Evolutionary conservation across 1,284 basidiomycete species (phyloP).

Genomic region (Dichomitus squalens): DNA sequence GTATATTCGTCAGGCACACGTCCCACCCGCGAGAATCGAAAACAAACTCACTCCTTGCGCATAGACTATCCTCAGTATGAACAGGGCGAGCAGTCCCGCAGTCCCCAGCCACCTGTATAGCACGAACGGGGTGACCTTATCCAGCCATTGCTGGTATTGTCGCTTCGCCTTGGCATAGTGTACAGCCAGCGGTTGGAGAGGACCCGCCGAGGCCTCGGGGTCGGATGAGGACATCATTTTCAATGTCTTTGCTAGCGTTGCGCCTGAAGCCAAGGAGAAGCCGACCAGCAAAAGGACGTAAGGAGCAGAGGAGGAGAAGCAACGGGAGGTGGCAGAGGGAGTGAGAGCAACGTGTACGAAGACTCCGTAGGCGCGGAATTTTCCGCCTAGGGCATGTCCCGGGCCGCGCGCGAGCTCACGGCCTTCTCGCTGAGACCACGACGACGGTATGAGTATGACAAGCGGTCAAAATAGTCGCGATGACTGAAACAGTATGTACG

Average conservation of each 20-base stretch:
- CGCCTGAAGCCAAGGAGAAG: background rate
- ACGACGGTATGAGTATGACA: background rate
- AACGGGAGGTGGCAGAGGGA: background rate
- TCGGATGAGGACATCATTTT: slow-evolving; percentile 40
- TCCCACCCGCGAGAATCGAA: background rate
- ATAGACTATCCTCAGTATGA: slow-evolving; percentile 86
- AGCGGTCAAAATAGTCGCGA: background rate
- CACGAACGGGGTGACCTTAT: slow-evolving; percentile 90
- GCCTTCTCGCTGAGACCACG: background rate
- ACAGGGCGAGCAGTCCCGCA: slow-evolving; percentile 71
- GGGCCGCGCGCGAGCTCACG: background rate
- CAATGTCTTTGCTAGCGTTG: slow-evolving; percentile 30
- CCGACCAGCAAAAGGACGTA: background rate
- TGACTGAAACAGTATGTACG: background rate
- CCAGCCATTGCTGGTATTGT: slow-evolving; percentile 83
- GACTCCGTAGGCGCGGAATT: background rate
- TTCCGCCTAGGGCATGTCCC: too few relatives aligned
- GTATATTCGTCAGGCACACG: background rate
- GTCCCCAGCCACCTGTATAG: slow-evolving; percentile 90
- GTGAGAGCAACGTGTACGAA: slow-evolving; percentile 2
- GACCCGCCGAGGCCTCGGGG: slow-evolving; percentile 44
- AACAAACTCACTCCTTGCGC: slow-evolving; percentile 80
- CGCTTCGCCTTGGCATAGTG: slow-evolving; percentile 57
- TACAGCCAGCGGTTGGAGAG: slow-evolving; percentile 53
- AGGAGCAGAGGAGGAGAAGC: background rate